These are phyloP conservation scores for Alternaria longipes DNA, from an alignment of 2,329 filamentous ascomycete species.

Conservation along the genomic window DNA sequence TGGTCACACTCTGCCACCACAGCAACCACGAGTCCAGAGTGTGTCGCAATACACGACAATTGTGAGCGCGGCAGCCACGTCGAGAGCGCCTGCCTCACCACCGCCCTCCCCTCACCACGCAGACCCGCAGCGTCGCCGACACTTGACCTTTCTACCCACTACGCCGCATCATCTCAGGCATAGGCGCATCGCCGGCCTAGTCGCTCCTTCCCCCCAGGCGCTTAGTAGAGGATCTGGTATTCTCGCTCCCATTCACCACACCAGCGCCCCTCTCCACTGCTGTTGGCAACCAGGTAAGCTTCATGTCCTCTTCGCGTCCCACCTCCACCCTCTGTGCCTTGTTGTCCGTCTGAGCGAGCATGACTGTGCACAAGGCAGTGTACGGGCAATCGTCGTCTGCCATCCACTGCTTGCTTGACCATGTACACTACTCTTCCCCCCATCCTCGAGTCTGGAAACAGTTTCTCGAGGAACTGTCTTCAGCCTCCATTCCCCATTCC, in stretches of 20 bases:
- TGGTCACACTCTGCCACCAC: slow-evolving; percentile 23
- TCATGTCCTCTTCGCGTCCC: slow-evolving; percentile 28
- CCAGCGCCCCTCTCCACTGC: slow-evolving; percentile 25
- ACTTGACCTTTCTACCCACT: slow-evolving; percentile 30
- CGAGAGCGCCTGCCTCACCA: slow-evolving; percentile 10
- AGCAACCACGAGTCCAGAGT: slow-evolving; percentile 1
- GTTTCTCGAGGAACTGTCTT: slow-evolving; percentile 8
- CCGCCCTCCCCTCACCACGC: slow-evolving; percentile 9
- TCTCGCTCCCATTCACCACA: slow-evolving; percentile 49
- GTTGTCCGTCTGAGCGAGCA: slow-evolving; percentile 8
- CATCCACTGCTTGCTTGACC: slow-evolving; percentile 18
- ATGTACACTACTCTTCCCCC: slow-evolving; percentile 19
- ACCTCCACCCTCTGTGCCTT: slow-evolving; percentile 16
- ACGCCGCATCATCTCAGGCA: slow-evolving; percentile 34
- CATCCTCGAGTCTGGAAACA: slow-evolving; percentile 11
- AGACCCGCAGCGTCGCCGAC: slow-evolving; percentile 17
- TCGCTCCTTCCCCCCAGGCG: slow-evolving; percentile 53
- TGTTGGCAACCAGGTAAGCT: slow-evolving; percentile 48
- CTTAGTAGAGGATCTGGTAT: slow-evolving; percentile 56
- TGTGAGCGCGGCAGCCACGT: slow-evolving; percentile 11
- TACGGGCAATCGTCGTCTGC: slow-evolving; percentile 17
- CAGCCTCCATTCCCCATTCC: slow-evolving; percentile 10
- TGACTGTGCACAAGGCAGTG: slow-evolving; percentile 16
- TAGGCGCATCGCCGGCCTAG: slow-evolving; percentile 48
- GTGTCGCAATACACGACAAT: slow-evolving; percentile 23